Percentiles rank a stretch among this genome's conserved stretches.
phyloP scores from a whole-genome alignment of 2,329 filamentous ascomycete species.

The Phaeosphaeria sp. region DNA sequence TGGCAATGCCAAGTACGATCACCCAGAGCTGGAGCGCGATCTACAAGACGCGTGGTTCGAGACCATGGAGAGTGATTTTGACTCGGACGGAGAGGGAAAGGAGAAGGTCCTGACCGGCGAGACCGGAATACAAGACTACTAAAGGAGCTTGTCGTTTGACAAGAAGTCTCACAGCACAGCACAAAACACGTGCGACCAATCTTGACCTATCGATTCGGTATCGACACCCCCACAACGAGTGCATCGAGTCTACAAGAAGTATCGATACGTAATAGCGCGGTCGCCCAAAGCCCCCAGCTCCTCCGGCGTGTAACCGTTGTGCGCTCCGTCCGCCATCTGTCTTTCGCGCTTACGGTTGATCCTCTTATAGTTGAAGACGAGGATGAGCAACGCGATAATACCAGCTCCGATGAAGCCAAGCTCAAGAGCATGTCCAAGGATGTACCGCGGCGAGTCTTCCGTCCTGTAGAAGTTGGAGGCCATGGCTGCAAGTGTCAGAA shows the following conservation, averaged over 20 bases:
- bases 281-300: constrained; percentile 68
- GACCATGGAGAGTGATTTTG: constrained; percentile 75
- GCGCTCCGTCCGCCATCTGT: constrained; percentile 44
- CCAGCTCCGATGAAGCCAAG: constrained; percentile 58
- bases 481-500: constrained; percentile 58
- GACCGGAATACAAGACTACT: constrained; percentile 59
- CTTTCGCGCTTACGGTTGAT: constrained; percentile 65
- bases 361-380: constrained; percentile 60
- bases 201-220: no score
- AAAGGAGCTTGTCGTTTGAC: constrained; percentile 14
- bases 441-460: constrained; percentile 57
- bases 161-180: background rate
- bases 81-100: constrained; percentile 54
- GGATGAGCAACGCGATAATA: constrained; percentile 52
- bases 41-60: constrained; percentile 81
- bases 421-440: constrained; percentile 60
- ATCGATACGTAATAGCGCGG: constrained; percentile 67
- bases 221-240: background rate
- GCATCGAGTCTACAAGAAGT: constrained; percentile 60
- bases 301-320: constrained; percentile 54
- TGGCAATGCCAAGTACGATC: constrained; percentile 74
- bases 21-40: constrained; percentile 66
- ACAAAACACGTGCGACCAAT: no score
- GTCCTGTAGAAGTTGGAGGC: constrained; percentile 74
- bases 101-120: constrained; percentile 51